These are phyloP conservation scores for Cryptococcus deneoformans DNA, from an alignment of 1,284 basidiomycete species.

Conservation along the genomic window DNA sequence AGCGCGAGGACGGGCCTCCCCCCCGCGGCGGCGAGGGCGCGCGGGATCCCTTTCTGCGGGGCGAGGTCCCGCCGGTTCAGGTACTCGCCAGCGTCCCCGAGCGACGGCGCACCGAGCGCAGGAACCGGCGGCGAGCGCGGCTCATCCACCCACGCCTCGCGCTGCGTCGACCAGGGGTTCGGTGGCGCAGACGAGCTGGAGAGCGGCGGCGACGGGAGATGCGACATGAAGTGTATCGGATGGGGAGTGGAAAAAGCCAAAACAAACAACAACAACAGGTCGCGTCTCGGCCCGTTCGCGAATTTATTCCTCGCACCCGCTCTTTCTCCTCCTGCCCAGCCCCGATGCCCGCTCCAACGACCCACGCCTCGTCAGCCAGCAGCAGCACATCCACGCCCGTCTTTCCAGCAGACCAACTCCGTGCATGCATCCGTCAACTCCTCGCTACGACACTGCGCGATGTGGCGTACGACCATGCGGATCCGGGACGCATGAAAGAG, in stretches of 20 bases:
- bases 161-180: background rate
- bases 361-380: too few relatives aligned
- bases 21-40: background rate
- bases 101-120: background rate
- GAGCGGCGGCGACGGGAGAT: slow-evolving; percentile 23
- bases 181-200: background rate
- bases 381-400: too few relatives aligned
- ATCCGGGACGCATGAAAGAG: background rate
- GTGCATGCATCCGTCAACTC: background rate
- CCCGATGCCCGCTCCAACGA: background rate
- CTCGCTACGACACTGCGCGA: background rate
- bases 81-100: background rate
- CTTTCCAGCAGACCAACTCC: background rate
- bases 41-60: background rate
- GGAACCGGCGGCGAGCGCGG: background rate
- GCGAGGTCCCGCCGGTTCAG: background rate
- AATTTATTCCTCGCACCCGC: too few relatives aligned
- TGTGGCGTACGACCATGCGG: background rate
- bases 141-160: background rate
- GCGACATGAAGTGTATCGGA: slow-evolving; percentile 3
- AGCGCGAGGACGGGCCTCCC: slow-evolving; percentile 16
- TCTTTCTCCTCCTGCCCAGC: too few relatives aligned
- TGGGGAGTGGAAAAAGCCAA: slow-evolving; percentile 3
- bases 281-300: too few relatives aligned
- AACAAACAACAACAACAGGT: too few relatives aligned